Evolutionary conservation across 352 stramenopile genomes (phyloP), one percentile per base, ranked within the genome.

Genomic region (Albugo laibachii): DNA sequence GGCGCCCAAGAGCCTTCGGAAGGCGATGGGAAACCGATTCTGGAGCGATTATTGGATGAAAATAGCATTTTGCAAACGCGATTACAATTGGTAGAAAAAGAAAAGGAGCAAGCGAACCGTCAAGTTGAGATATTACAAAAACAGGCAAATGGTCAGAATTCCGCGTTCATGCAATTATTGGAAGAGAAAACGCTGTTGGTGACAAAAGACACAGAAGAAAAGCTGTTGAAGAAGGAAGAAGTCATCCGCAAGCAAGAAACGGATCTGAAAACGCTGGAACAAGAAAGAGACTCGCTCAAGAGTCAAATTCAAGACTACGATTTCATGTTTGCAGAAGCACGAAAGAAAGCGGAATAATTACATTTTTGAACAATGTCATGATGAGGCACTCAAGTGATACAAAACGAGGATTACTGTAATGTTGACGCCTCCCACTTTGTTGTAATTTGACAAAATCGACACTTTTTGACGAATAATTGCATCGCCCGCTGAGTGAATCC

Each of bases 291-390:
- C 46, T 54, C 73, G 14, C 60, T 89, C 44, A 82, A 78, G 67
- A 68, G 39, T 40, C 76, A 89, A 55, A 73, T 89, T 43, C 73
- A 89, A 48, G 76, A 89, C 56, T 89, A 89, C 53, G 76, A 89
- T 59, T 89, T 89, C 48, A 89, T 89, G 76, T 89, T 89, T 61
- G 65, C 76, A 5, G 76, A 89, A 13, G 76, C 73, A 37, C 84
- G 83, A 63, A 89, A 89, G 62, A 89, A 89, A 48, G 74, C 73
- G 1, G 64, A 82, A 40, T 89, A 77, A 70, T 50, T 36, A 18
- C 47, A 57, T 24, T 46, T 14, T 54, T 13, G 3, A 19, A 38
- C 31, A 37, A 36, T n/a, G n/a, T 31, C 8, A 8, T 8, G 3
- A 31, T 31, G 24, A 20, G 39, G 20, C 8, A 43, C 8, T 10